Percentiles rank a stretch among this genome's conserved stretches.
phyloP scores from a whole-genome alignment of 2,329 filamentous ascomycete genomes.

The Pyricularia pennisetigena region DNA sequence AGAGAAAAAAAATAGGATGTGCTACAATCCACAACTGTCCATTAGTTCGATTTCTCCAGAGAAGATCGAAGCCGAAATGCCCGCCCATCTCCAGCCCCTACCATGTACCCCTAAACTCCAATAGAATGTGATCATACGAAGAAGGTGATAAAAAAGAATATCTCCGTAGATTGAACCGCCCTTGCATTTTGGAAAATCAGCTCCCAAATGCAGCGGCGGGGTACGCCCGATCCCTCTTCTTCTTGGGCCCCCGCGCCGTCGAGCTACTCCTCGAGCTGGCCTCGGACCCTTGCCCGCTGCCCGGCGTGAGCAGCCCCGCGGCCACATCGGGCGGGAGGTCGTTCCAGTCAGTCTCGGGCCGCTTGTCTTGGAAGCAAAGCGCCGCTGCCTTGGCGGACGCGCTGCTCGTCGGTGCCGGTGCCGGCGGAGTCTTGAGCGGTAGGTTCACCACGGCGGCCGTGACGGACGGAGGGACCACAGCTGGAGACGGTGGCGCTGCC shows the following conservation, averaged over 20 bases:
- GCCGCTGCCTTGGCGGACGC: slow-evolving; percentile 12
- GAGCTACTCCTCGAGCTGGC: slow-evolving; percentile 49
- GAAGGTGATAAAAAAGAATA: background rate
- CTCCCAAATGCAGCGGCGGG: slow-evolving; percentile 51
- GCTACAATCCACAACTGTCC: background rate
- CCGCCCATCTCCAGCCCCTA: background rate
- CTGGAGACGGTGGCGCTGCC: background rate
- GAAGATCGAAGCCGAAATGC: background rate
- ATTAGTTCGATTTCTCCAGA: background rate
- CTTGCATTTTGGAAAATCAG: background rate
- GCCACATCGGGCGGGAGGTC: slow-evolving; percentile 44
- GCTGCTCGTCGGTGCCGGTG: background rate
- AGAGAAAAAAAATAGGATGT: background rate
- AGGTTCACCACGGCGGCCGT: background rate
- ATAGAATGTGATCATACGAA: background rate
- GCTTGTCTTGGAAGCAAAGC: slow-evolving; percentile 47
- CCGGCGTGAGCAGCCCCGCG: slow-evolving; percentile 11
- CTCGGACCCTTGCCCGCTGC: slow-evolving; percentile 18
- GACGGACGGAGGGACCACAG: background rate
- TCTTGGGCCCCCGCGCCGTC: slow-evolving; percentile 25
- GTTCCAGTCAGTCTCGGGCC: slow-evolving; percentile 56
- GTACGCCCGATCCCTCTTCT: slow-evolving; percentile 52
- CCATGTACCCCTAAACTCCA: background rate
- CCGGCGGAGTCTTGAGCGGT: background rate
- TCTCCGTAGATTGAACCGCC: background rate